Evolutionary conservation across 192 early-diverging fungal species (phyloP).

Genomic region (Coemansia sp.): DNA sequence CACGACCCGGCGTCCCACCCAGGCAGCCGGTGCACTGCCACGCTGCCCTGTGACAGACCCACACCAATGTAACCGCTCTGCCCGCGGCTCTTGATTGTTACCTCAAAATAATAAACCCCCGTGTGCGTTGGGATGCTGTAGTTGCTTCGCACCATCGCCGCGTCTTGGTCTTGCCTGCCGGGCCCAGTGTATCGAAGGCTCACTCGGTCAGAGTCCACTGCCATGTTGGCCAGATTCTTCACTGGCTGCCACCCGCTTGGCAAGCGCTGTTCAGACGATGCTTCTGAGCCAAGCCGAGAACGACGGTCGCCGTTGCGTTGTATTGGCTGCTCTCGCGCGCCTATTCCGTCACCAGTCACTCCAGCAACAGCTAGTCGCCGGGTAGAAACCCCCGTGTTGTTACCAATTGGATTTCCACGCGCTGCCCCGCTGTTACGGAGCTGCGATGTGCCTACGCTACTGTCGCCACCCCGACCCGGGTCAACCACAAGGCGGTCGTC

Average conservation of each 20-base stretch:
- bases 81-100: conserved; percentile 82
- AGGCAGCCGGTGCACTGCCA: conserved; percentile 71
- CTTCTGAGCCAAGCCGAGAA: not conserved
- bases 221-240: conserved; percentile 25
- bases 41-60: conserved; percentile 69
- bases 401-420: not conserved
- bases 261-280: conserved; percentile 6
- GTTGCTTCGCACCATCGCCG: conserved; percentile 80
- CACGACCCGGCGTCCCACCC: conserved; percentile 91
- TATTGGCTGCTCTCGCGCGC: not conserved
- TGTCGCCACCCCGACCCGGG: not conserved
- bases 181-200: conserved; percentile 56
- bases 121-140: conserved; percentile 78
- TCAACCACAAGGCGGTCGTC: not conserved
- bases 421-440: conserved; percentile 7
- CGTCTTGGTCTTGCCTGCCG: conserved; percentile 75
- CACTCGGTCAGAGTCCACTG: conserved; percentile 30
- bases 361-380: not conserved
- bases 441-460: not conserved
- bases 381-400: not conserved
- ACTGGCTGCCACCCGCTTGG: conserved; percentile 38
- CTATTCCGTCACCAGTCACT: not conserved
- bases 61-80: conserved; percentile 90
- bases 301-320: not conserved
- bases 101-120: conserved; percentile 94